Conservation (phyloP, 768 basidiomycete genomes). For the Tylopilus subfusipes region DNA sequence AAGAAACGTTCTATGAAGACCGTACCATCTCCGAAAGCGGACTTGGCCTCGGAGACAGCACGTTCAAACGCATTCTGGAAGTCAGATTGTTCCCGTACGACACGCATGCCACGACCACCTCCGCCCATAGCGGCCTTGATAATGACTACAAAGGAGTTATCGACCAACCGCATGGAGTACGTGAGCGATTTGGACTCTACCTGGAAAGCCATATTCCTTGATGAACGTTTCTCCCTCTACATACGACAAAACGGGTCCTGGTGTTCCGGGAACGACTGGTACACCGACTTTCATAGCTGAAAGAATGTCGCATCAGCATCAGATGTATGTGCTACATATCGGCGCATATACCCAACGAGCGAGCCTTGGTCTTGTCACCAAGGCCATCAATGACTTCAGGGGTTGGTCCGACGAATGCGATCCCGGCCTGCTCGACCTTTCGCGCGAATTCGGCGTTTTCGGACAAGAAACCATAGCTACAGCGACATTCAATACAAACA, state of each 20-base stretch:
- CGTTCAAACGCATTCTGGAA: conserved; percentile 89
- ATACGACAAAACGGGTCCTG: conserved; percentile 84
- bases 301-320: conserved; percentile 5
- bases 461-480: conserved; percentile 93
- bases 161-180: conserved; percentile 2
- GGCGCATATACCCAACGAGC: conserved; percentile 63
- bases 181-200: conserved; percentile 34
- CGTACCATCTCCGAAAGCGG: conserved; percentile 98
- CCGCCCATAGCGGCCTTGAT: conserved; percentile 99
- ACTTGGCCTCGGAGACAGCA: conserved; percentile 92
- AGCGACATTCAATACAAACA: conserved; percentile 4
- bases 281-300: conserved; percentile 87
- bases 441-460: conserved; percentile 97
- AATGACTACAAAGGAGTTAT: conserved; percentile 67
- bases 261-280: conserved; percentile 96
- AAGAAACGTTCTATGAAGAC: conserved; percentile 99
- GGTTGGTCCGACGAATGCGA: conserved; percentile 93
- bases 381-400: conserved; percentile 97
- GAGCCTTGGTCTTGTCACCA: conserved; percentile 98
- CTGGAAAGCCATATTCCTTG: conserved; percentile 94
- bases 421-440: conserved; percentile 96
- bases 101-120: conserved; percentile 98
- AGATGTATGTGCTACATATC: neutral
- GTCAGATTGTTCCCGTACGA: conserved; percentile 89
- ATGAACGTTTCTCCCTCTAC: conserved; percentile 84